A percentile compares a stretch with the other conserved stretches of the same genome.
Evolutionary conservation across 768 basidiomycete genomes (phyloP).

Genomic region (Podaxis sp.): DNA sequence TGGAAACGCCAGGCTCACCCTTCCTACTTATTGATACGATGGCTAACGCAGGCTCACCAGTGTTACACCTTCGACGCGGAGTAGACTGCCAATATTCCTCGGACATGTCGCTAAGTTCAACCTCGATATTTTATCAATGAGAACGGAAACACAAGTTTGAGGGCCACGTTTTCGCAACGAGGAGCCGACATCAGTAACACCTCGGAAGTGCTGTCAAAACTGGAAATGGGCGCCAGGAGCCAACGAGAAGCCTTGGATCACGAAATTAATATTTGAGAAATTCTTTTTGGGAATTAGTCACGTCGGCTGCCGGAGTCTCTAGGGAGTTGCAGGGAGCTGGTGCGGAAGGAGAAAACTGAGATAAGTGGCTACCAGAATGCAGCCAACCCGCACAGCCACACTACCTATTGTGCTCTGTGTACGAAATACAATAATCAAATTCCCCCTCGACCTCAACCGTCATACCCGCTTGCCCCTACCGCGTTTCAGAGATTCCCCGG

Average conservation of each 20-base stretch:
- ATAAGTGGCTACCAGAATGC: not conserved
- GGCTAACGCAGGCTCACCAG: not conserved
- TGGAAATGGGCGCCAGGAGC: not conserved
- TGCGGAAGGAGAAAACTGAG: not conserved
- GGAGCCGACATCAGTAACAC: not conserved
- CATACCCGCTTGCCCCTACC: not conserved
- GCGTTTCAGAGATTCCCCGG: not conserved
- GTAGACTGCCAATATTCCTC: conserved; percentile 2
- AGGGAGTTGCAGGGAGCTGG: not conserved
- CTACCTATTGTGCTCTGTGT: not conserved
- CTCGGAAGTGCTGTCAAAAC: not conserved
- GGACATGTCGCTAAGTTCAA: not conserved
- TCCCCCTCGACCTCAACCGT: not conserved
- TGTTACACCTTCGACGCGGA: not conserved
- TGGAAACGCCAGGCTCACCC: conserved; percentile 1
- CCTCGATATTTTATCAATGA: not conserved
- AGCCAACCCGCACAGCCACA: not conserved
- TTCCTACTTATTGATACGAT: not conserved
- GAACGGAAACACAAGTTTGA: not conserved
- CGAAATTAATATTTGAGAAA: not conserved
- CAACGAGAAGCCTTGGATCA: not conserved
- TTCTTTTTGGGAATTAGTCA: not conserved
- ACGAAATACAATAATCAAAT: not conserved
- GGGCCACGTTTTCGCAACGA: not conserved
- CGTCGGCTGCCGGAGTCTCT: not conserved